Base-by-base conservation (phyloP, 208 protist species). In the Trypanosoma vivax region DNA sequence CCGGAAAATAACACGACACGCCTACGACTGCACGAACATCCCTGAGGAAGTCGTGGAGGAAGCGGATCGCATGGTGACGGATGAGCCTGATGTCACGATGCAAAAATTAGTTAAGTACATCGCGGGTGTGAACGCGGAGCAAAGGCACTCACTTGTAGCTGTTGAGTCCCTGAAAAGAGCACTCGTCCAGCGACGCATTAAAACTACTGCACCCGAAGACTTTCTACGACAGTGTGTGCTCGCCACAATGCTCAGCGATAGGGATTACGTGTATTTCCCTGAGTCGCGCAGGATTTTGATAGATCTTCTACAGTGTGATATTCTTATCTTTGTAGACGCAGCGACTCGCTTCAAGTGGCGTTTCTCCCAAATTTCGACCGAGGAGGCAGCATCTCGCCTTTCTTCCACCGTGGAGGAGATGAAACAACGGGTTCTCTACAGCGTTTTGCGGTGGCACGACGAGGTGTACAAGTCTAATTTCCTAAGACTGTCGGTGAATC, bases 401-500 rank as follows among this genome's bases (percentile, higher is more conserved):
- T n/a, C 50, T 5, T 55, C 59, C 5, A 59, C 59, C 0, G 23
- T 65, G 14, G 0, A 5, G 5, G 59, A 65, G 0, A 18, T 65
- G 31, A 58, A 31, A 31, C 35, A 50, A 23, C 59, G 59, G 5
- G 28, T 65, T 3, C 42, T 65, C 7, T 37, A 38, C 6, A 52
- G 37, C 5, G 59, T 47, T 14, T 23, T 58, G 18, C 39, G 41
- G 11, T 52, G 50, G 34, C 28, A 65, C 25, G 33, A 37, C 21
- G 46, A 19, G 11, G 42, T 52, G 2, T 65, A 58, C 24, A 31
- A 40, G 4, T 42, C 76, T 19, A 45, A 73, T 35, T 79, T 70
- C 49, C 69, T 76, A 31, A 42, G 72, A 21, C 31, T 65, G 33
- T 88, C 80, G 0, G 60, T 59, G 24, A 30, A 60, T 49, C 29